phyloP scores from a whole-genome alignment of 2,329 filamentous ascomycete species.

The Trichoderma sp. region DNA sequence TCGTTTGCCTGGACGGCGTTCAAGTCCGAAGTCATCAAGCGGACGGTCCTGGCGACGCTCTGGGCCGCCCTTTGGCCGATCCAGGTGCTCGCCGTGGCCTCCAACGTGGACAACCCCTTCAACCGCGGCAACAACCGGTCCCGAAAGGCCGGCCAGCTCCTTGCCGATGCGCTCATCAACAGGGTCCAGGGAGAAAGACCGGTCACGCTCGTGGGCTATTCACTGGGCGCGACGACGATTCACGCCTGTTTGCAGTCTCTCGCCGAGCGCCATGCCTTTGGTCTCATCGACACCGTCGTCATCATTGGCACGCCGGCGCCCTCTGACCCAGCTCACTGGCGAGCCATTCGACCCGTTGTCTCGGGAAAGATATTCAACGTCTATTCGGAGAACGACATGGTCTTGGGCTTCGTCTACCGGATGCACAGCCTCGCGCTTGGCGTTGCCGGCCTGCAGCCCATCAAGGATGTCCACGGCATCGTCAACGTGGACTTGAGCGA shows the following conservation, averaged over 20 bases:
- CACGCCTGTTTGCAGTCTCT: slow-evolving; percentile 78
- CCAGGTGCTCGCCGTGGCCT: slow-evolving; percentile 65
- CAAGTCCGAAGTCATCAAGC: slow-evolving; percentile 73
- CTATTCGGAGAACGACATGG: slow-evolving; percentile 83
- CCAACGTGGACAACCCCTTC: slow-evolving; percentile 80
- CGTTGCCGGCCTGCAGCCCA: slow-evolving; percentile 78
- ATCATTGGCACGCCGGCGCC: slow-evolving; percentile 81
- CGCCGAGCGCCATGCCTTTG: slow-evolving; percentile 78
- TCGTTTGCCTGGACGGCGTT: slow-evolving; percentile 75
- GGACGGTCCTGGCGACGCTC: slow-evolving; percentile 68
- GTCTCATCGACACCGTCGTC: slow-evolving; percentile 79
- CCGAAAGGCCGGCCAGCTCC: slow-evolving; percentile 76
- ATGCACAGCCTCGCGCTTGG: slow-evolving; percentile 81
- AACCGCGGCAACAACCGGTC: slow-evolving; percentile 73
- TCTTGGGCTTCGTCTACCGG: slow-evolving; percentile 85
- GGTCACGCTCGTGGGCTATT: slow-evolving; percentile 80
- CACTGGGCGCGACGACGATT: slow-evolving; percentile 77
- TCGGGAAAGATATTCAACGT: slow-evolving; percentile 84
- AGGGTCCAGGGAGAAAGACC: slow-evolving; percentile 79
- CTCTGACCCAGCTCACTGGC: slow-evolving; percentile 72
- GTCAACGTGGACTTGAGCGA: slow-evolving; percentile 57
- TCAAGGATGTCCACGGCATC: slow-evolving; percentile 68
- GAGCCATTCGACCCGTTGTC: slow-evolving; percentile 74
- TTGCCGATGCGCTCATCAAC: slow-evolving; percentile 82
- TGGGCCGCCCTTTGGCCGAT: slow-evolving; percentile 72